Percentiles rank a stretch among this genome's conserved stretches.
phyloP scores from a whole-genome alignment of 1,284 basidiomycete species.

The Ganoderma boninense region DNA sequence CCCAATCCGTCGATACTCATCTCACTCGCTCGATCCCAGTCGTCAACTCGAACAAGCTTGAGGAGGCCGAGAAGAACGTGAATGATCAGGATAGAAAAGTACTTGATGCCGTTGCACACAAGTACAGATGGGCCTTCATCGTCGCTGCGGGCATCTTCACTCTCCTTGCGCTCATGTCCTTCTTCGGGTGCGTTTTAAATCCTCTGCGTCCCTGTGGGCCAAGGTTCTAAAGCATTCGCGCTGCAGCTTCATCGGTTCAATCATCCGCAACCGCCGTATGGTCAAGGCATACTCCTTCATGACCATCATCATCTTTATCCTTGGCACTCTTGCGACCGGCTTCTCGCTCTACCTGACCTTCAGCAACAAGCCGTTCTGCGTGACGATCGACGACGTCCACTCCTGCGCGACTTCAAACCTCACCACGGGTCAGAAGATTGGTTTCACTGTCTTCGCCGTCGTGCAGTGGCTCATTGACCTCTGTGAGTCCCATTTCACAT shows the following conservation, averaged over 20 bases:
- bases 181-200: conserved; percentile 57
- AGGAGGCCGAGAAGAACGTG: conserved; percentile 30
- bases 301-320: conserved; percentile 54
- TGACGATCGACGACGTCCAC: conserved; percentile 26
- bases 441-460: conserved; percentile 36
- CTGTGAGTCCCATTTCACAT: conserved; percentile 48
- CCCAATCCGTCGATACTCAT: not conserved
- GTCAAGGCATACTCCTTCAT: conserved; percentile 57
- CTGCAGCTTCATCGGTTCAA: conserved; percentile 56
- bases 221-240: not conserved
- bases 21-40: conserved; percentile 21
- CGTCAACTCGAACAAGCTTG: conserved; percentile 31
- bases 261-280: conserved; percentile 54
- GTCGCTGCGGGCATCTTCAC: conserved; percentile 57
- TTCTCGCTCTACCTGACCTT: conserved; percentile 46
- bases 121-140: conserved; percentile 51
- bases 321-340: conserved; percentile 54
- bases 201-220: not conserved
- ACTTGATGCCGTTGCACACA: conserved; percentile 23
- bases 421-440: conserved; percentile 38
- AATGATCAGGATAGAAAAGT: conserved; percentile 32
- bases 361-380: conserved; percentile 37
- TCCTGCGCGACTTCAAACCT: conserved; percentile 31
- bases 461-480: conserved; percentile 57
- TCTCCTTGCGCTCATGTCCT: conserved; percentile 54